phyloP scores from a whole-genome alignment of 345 rosid species.

The Citrus medica region DNA sequence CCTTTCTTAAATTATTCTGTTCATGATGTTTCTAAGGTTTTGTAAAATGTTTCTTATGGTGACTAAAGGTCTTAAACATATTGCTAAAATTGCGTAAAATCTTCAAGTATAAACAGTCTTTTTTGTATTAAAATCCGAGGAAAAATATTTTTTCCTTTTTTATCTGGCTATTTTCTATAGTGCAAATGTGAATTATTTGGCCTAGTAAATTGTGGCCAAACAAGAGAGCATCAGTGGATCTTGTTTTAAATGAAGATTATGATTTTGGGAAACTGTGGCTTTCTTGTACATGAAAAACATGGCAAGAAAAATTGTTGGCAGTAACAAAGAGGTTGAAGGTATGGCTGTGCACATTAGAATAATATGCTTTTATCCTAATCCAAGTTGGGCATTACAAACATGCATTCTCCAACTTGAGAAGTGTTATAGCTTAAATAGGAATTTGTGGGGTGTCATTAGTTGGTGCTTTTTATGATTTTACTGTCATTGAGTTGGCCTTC shows the following conservation, averaged over 20 bases:
- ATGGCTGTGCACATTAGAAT: too few relatives aligned
- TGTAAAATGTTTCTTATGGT: neutral
- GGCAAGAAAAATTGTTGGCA: too few relatives aligned
- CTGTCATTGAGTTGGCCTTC: neutral
- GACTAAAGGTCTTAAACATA: neutral
- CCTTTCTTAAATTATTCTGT: conserved; percentile 1
- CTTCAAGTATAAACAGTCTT: neutral
- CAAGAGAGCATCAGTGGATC: neutral
- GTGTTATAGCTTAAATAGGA: neutral
- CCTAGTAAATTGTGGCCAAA: neutral
- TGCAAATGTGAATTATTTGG: neutral
- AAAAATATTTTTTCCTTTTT: neutral
- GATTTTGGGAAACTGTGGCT: neutral
- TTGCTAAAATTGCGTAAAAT: neutral
- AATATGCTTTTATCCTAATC: too few relatives aligned
- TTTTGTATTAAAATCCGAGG: neutral
- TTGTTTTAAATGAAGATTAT: neutral
- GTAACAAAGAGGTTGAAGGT: too few relatives aligned
- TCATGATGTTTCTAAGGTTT: neutral
- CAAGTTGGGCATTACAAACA: too few relatives aligned
- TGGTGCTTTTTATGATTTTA: neutral
- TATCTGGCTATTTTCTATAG: neutral
- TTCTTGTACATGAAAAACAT: too few relatives aligned
- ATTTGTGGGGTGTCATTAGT: neutral
- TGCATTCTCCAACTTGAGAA: too few relatives aligned